These are phyloP conservation scores for Coemansia sp. DNA, from an alignment of 192 early-diverging fungal genomes.

Conservation along the genomic window DNA sequence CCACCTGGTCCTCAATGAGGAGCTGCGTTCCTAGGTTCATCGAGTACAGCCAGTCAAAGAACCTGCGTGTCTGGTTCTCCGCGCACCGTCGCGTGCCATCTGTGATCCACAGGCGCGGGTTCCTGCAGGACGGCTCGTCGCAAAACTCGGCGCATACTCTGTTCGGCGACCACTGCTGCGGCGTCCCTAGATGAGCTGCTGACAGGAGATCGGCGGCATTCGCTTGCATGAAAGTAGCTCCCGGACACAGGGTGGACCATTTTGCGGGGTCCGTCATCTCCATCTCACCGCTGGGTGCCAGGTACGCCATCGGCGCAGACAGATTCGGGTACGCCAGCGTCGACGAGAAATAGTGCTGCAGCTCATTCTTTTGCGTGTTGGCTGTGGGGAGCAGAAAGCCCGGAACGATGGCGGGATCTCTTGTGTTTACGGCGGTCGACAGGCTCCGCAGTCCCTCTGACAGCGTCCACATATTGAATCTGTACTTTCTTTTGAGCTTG, in stretches of 20 bases:
- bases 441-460: constrained; percentile 47
- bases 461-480: constrained; percentile 39
- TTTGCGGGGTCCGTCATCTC: constrained; percentile 46
- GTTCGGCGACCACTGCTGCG: constrained; percentile 46
- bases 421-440: constrained; percentile 43
- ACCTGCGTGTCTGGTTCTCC: constrained; percentile 54
- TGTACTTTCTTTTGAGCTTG: constrained; percentile 33
- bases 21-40: constrained; percentile 64
- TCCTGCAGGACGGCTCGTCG: constrained; percentile 39
- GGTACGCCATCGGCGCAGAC: constrained; percentile 47
- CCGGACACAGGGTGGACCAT: constrained; percentile 17
- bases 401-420: constrained; percentile 34
- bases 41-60: constrained; percentile 63
- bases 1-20: constrained; percentile 61
- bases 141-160: constrained; percentile 45
- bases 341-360: constrained; percentile 31
- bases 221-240: background rate
- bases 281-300: constrained; percentile 51
- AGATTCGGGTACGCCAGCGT: constrained; percentile 42
- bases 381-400: constrained; percentile 22
- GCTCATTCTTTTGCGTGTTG: background rate
- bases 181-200: constrained; percentile 2
- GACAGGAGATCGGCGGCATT: background rate
- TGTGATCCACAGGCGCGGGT: constrained; percentile 49
- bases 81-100: constrained; percentile 49